Base-by-base conservation (phyloP, 345 rosid genomes). In the Raphanus raphanistrum region DNA sequence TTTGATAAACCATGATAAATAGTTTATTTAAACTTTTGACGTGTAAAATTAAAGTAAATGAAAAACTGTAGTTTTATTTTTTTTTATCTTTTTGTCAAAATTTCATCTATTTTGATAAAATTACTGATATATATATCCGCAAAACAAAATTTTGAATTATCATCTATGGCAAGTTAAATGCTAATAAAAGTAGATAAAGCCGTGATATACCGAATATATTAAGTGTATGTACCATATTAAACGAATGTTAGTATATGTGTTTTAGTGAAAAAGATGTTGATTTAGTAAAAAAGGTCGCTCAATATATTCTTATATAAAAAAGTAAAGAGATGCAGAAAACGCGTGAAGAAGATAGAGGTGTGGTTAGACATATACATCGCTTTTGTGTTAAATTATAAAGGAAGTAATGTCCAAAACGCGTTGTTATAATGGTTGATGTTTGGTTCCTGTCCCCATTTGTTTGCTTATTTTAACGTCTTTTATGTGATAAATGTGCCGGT, bases 361-460 rank as follows among this genome's bases (percentile, higher is more conserved):
- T 66, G 48, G 77, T 72, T 66, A 72, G 50, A 71, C 76, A 41
- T 8, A 71, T 3, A 64, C 80, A 64, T 71, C 80, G 76, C 60
- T 71, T 77, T 77, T 54, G 27, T 45, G 45, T 16, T 77, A 28
- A 13, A 38, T 65, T 78, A 72, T 57, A 65, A 66, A 64, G 5
- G 27, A 78, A 66, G 77, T 72, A 72, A 78, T 66, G 77, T 72
- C 73, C 77, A 60, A 78, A 78, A 66, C 81, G 81, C 81, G 81
- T 78, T 78, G 81, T 72, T 66, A 66, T 78, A 48, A 78, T 72
- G 73, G 74, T 79, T 67, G 27, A 12, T 79, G 81, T 79, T 72
- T 79, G 73, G 82, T 78, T 78, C 74, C 5, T 66, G 63, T 79
- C 77, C 69, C 68, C 73, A 78, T 78, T 66, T 58, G 43, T 15